Percentiles rank a stretch among this genome's conserved stretches.
These are phyloP conservation scores for Nigrospora osmanthi DNA, from an alignment of 2,329 filamentous ascomycete species.

Conservation along the genomic window DNA sequence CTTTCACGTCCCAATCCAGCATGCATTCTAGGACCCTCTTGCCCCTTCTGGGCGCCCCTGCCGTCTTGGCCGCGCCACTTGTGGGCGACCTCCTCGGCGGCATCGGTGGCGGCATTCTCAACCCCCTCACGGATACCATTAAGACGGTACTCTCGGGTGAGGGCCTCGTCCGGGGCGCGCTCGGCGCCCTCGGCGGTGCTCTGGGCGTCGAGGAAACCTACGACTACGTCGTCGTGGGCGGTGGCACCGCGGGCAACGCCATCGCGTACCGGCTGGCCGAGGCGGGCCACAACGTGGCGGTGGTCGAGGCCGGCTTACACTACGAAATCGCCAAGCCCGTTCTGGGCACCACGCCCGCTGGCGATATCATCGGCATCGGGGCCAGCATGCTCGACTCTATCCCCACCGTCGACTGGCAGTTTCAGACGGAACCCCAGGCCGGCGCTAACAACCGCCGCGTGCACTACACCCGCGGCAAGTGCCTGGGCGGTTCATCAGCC, in stretches of 20 bases:
- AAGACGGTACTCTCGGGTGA: constrained; percentile 3
- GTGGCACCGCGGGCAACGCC: constrained; percentile 28
- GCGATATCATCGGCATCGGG: constrained; percentile 12
- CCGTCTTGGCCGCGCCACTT: not conserved
- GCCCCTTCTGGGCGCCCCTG: too few species aligned
- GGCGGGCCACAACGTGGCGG: constrained; percentile 20
- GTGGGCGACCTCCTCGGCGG: constrained; percentile 15
- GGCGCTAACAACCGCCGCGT: constrained; percentile 5
- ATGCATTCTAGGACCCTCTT: too few species aligned
- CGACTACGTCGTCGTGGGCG: constrained; percentile 23
- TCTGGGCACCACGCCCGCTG: constrained; percentile 4
- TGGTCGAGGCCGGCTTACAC: constrained; percentile 29
- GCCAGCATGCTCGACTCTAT: constrained; percentile 4
- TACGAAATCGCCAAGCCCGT: constrained; percentile 20
- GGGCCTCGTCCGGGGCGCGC: constrained; percentile 1
- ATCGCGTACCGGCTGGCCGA: constrained; percentile 22
- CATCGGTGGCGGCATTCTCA: constrained; percentile 17
- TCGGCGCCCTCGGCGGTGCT: constrained; percentile 2
- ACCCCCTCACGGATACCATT: constrained; percentile 2
- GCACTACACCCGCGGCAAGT: constrained; percentile 21
- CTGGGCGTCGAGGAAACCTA: constrained; percentile 5
- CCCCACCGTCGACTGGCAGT: constrained; percentile 15
- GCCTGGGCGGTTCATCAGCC: constrained; percentile 19
- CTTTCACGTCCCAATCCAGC: too few species aligned
- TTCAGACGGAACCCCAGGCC: constrained; percentile 12